Percentiles rank a stretch among this genome's conserved stretches.
phyloP scores from a whole-genome alignment of 352 stramenopile genomes.

The Halophytophthora batemanensis region DNA sequence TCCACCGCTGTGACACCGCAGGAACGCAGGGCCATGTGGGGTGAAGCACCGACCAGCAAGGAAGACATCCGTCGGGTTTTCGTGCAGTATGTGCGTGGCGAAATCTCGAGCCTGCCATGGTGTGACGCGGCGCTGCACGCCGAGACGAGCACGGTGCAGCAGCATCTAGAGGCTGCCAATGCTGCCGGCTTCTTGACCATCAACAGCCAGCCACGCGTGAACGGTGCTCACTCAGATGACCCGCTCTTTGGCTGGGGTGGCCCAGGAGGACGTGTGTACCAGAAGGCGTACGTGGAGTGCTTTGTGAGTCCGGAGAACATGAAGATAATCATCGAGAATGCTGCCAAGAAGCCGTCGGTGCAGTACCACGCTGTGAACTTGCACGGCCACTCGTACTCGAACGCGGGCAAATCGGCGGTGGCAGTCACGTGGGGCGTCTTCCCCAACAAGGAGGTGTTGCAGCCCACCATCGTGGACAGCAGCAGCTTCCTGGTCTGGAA shows the following conservation, averaged over 20 bases:
- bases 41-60: slow-evolving; percentile 80
- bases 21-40: slow-evolving; percentile 93
- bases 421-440: slow-evolving; percentile 99
- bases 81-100: slow-evolving; percentile 94
- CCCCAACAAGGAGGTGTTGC: slow-evolving; percentile 94
- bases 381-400: slow-evolving; percentile 89
- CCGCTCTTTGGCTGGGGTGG: slow-evolving; percentile 96
- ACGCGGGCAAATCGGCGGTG: slow-evolving; percentile 88
- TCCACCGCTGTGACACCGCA: slow-evolving; percentile 46
- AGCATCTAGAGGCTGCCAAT: slow-evolving; percentile 77
- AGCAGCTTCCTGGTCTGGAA: slow-evolving; percentile 95
- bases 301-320: slow-evolving; percentile 94
- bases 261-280: slow-evolving; percentile 94
- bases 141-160: slow-evolving; percentile 90
- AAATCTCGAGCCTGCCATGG: slow-evolving; percentile 96
- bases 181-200: slow-evolving; percentile 93
- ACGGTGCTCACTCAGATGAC: slow-evolving; percentile 90
- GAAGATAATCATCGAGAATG: slow-evolving; percentile 88
- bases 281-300: slow-evolving; percentile 99
- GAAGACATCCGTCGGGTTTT: slow-evolving; percentile 96
- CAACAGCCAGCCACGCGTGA: slow-evolving; percentile 92
- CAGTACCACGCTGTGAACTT: slow-evolving; percentile 91
- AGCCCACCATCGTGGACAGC: slow-evolving; percentile 98
- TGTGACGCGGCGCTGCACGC: slow-evolving; percentile 94
- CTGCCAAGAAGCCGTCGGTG: slow-evolving; percentile 76